A percentile compares a stretch with the other conserved stretches of the same genome.
phyloP scores from a whole-genome alignment of 2,329 filamentous ascomycete genomes.

The Fusarium xyrophilum region DNA sequence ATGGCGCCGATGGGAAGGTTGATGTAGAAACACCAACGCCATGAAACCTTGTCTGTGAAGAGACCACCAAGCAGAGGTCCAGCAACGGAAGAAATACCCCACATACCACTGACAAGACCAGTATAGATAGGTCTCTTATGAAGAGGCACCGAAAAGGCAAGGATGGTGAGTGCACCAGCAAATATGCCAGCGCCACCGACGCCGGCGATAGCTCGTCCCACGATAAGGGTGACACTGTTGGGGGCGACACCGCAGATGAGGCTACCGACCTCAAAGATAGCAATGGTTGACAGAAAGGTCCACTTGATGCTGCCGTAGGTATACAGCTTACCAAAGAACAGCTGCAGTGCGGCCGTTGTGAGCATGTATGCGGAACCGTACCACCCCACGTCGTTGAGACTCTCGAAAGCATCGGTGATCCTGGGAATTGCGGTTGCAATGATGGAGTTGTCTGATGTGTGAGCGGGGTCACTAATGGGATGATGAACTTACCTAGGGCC shows the following conservation, averaged over 20 bases:
- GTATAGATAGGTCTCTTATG: slow-evolving; percentile 46
- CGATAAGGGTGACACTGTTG: slow-evolving; percentile 45
- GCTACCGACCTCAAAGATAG: slow-evolving; percentile 54
- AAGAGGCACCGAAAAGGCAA: slow-evolving; percentile 49
- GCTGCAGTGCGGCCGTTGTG: slow-evolving; percentile 50
- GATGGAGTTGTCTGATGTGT: slow-evolving; percentile 47
- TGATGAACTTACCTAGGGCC: slow-evolving; percentile 45
- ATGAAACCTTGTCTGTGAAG: slow-evolving; percentile 47
- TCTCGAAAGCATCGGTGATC: slow-evolving; percentile 53
- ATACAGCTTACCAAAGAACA: slow-evolving; percentile 53
- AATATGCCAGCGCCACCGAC: slow-evolving; percentile 55
- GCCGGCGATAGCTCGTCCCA: slow-evolving; percentile 47
- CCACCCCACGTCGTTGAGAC: slow-evolving; percentile 58
- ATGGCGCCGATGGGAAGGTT: slow-evolving; percentile 50
- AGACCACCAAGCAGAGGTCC: slow-evolving; percentile 47
- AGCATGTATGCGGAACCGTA: slow-evolving; percentile 56
- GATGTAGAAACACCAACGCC: slow-evolving; percentile 53
- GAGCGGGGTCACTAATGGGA: not conserved
- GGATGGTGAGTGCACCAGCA: slow-evolving; percentile 53
- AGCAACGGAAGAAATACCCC: slow-evolving; percentile 52
- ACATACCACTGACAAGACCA: slow-evolving; percentile 52
- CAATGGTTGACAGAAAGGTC: slow-evolving; percentile 49
- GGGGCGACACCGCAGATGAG: slow-evolving; percentile 49
- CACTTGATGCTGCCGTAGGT: slow-evolving; percentile 55
- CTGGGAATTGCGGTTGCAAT: slow-evolving; percentile 54